Base-by-base conservation (phyloP, 306 rosid species). In the Citrullus colocynthis region DNA sequence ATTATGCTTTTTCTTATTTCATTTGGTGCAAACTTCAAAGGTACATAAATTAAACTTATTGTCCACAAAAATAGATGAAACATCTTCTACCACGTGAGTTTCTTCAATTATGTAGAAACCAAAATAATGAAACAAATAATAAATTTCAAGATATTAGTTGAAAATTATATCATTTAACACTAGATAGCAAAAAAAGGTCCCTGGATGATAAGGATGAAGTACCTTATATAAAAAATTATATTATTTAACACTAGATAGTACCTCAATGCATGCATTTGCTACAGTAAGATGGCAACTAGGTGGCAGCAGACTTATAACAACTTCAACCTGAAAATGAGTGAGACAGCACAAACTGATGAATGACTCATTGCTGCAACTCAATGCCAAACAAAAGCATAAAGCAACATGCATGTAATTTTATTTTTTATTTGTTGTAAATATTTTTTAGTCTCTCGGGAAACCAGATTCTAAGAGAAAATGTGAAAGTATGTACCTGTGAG, bases 181-280 rank as follows among this genome's bases (percentile, higher is more conserved):
- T 54, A 54, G 3, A 6, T 54, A 18, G 76, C 10, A 48, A 71
- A 70, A 42, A 24, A 71, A 6, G 34, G 55, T 69, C 20, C 56
- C 36, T 20, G 37, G 56, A 42, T 44, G 75, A 57, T 20, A 36
- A 48, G 30, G 37, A 42, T n/a, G 54, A 63, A 52, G 54, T 3
- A 49, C 17, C 42, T 30, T 16, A 17, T 21, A 32, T 48, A 48
- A 69, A 65, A 71, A 24, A 0, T 15, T 28, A 24, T 71, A 79
- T 63, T 59, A 75, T 66, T 77, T 20, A 82, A 82, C 75, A 76
- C 49, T 42, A 76, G n/a, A n/a, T 45, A 71, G 61, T 83, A 95
- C 98, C 98, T 95, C 88, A 28, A 92, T 84, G 86, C 98, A 95
- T 78, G 92, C 93, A 79, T 91, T 89, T 78, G 96, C 98, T 64